Evolutionary conservation across 495 filamentous ascomycete species (phyloP).

Genomic region (Penicillium odoratum): DNA sequence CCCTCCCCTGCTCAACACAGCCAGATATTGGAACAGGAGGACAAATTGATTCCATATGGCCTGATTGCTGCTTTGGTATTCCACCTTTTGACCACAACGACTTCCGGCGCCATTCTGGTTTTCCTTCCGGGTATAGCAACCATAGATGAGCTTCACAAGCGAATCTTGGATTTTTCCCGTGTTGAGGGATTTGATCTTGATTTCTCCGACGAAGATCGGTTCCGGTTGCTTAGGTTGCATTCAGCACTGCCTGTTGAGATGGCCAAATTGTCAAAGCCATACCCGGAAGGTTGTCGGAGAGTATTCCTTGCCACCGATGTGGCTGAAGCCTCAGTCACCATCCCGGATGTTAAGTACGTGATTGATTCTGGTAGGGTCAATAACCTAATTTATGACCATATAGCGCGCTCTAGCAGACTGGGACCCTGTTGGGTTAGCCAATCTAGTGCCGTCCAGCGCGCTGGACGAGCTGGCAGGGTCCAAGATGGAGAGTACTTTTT

Average conservation of each 20-base stretch:
- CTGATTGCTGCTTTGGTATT: conserved; percentile 51
- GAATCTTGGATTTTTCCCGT: conserved; percentile 44
- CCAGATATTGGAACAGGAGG: conserved; percentile 27
- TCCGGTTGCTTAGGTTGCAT: conserved; percentile 53
- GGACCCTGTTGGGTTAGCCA: conserved; percentile 54
- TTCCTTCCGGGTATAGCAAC: conserved; percentile 54
- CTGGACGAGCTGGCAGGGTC: conserved; percentile 59
- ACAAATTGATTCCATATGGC: conserved; percentile 45
- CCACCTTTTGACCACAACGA: conserved; percentile 49
- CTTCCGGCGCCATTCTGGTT: conserved; percentile 54
- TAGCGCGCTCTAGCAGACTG: conserved; percentile 44
- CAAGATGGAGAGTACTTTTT: conserved; percentile 60
- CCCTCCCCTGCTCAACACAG: background rate
- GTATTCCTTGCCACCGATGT: conserved; percentile 62
- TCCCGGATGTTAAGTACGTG: conserved; percentile 59
- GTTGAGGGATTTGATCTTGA: conserved; percentile 43
- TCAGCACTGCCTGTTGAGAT: conserved; percentile 49
- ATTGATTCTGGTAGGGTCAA: conserved; percentile 57
- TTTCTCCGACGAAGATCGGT: conserved; percentile 44
- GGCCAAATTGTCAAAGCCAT: conserved; percentile 43
- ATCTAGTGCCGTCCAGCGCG: conserved; percentile 55
- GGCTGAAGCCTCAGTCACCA: conserved; percentile 61
- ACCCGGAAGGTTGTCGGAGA: conserved; percentile 52
- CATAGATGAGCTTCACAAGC: conserved; percentile 20
- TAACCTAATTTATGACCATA: conserved; percentile 51